Conservation (phyloP, 441 rosid species). For the Pelargonium citronellum region DNA sequence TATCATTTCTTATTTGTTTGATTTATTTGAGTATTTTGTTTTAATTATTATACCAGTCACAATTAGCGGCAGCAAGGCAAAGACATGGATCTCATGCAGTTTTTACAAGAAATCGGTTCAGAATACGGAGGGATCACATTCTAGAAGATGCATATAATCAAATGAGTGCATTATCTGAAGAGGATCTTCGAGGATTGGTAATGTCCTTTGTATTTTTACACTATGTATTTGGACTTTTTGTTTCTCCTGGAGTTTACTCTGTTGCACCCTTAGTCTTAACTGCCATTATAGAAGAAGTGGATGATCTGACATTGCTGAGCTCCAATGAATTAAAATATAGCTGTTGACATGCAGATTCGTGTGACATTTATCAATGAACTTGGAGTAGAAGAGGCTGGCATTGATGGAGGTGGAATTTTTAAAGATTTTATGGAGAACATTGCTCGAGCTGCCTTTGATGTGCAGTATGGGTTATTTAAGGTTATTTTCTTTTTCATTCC, state of each 20-base stretch:
- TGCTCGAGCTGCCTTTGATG: conserved; percentile 92
- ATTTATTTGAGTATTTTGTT: conserved; percentile 12
- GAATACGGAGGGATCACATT: conserved; percentile 89
- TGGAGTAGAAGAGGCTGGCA: conserved; percentile 99
- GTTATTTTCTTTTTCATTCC: conserved; percentile 30
- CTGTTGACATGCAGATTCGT: conserved; percentile 65
- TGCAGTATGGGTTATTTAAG: conserved; percentile 98
- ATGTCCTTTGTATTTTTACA: conserved; percentile 23
- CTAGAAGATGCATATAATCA: conserved; percentile 97
- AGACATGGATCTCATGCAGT: conserved; percentile 64
- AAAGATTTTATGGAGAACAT: conserved; percentile 99
- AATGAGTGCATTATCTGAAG: conserved; percentile 91
- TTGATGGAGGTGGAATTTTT: conserved; percentile 99
- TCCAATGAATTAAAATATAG: conserved; percentile 17
- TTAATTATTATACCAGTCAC: conserved; percentile 48
- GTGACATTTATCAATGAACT: conserved; percentile 93
- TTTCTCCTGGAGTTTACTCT: conserved; percentile 15
- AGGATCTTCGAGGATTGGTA: conserved; percentile 93
- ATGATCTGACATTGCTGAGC: conserved; percentile 14
- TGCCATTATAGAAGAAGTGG: conserved; percentile 1
- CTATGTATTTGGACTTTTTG: neutral
- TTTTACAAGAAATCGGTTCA: conserved; percentile 77
- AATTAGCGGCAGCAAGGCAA: conserved; percentile 68
- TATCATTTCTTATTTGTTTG: conserved; percentile 2
- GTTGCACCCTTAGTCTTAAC: conserved; percentile 18